Base-by-base conservation (phyloP, 2,329 filamentous ascomycete genomes). In the Lachnellula arida region DNA sequence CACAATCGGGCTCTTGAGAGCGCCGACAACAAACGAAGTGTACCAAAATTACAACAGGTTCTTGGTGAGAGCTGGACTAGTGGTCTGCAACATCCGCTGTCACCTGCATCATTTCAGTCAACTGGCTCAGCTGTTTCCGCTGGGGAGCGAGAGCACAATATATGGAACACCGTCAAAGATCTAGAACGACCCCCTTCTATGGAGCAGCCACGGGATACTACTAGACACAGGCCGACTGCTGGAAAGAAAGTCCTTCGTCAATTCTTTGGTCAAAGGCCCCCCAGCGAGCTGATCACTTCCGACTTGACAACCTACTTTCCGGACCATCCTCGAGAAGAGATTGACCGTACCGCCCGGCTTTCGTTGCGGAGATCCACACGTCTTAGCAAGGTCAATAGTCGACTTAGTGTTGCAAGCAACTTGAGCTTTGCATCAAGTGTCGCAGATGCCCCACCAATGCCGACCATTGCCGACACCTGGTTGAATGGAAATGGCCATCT, bases 231-330 rank as follows among this genome's bases (percentile, higher is more conserved):
- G 34, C 50, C 60, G 37, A 32, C 28, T 11, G 19, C 34, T n/a
- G 53, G 75, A 57, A 84, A 83, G 68, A 83, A 83, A 28, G 78
- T 84, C 28, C 76, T 92, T 46, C 85, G 88, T 62, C 87, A 88
- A 62, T 97, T 97, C 73, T 94, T 95, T 66, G 93, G 93, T 35
- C 86, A 94, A 61, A 82, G 94, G 65, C 94, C 94, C 17, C 94
- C 94, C 1, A 97, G 93, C 75, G 94, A 99, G 76, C 82, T 99
- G 70, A 99, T 99, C 69, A 93, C 93, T 25, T 96, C 94, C 22
- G 94, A 99, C 70, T 78, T 99, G 57, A 94, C 91, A 1, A 96
- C 92, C 0, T 99, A 97, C 77, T 99, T 99, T 79, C 94, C 94
- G 0, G 91, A 96, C 67, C 93, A 97, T 67, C 86, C 92, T 49